Evolutionary conservation across 129 eudicot species (phyloP), one percentile per base, ranked within the genome.

Genomic region (Deinandra increscens): DNA sequence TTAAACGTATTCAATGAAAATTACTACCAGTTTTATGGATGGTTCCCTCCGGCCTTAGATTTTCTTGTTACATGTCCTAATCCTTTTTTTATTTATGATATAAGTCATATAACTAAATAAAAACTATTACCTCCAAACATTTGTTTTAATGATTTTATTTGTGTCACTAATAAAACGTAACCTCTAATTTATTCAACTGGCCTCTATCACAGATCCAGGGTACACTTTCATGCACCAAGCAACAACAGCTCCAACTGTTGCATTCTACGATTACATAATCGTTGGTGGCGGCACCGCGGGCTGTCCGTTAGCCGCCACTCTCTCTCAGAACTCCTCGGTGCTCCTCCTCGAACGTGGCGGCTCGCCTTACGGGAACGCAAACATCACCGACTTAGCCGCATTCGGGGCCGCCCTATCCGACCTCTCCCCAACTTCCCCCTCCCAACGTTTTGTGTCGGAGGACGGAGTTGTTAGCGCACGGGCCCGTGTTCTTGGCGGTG

Each of bases 241-340:
- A 56, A 87, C 92, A 22, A 70, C 90, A 45, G 92, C 95, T n/a
- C 97, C 95, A 29, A 7, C 50, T 0, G 69, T 88, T 2, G 81
- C 99, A 14, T 81, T 81, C 73, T 93, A 89, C 77, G 97, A 93
- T 79, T 93, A 93, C 90, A 93, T 93, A 19, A 80, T 93, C 55
- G 58, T 93, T 23, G 99, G 99, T 23, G 99, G 99, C 15, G 99
- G 99, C 72, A 89, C 99, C 20, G 87, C 97, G 15, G 96, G 96
- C 60, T 85, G 91, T 22, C 96, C 96, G 1, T 46, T 88, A 49
- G 96, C 96, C 73, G 87, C 99, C 80, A 93, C 99, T 0, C 97
- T 93, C 68, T 93, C 99, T 10, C 85, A 75, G 7, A 81, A 85
- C 68, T 66, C 82, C 79, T 79, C 81, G 69, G 99, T 93, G 3